These are phyloP conservation scores for Candida insectalens DNA, from an alignment of 805 yeast genomes.

Conservation along the genomic window DNA sequence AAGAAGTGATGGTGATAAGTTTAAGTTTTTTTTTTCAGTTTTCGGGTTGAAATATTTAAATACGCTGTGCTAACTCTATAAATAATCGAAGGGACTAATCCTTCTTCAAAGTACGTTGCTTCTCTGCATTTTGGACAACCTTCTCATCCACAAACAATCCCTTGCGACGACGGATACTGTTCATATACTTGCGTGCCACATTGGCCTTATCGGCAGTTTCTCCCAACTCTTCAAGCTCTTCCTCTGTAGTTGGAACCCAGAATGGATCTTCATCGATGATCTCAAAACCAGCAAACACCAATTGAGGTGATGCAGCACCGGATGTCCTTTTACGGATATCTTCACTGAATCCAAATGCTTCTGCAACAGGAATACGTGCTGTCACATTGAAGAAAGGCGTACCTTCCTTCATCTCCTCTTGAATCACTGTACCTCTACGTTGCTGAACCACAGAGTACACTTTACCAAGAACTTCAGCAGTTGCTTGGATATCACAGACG, in stretches of 20 bases:
- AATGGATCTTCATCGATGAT: constrained; percentile 87
- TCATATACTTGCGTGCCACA: constrained; percentile 81
- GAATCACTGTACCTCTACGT: constrained; percentile 72
- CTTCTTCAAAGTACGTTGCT: constrained; percentile 80
- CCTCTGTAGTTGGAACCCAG: constrained; percentile 98
- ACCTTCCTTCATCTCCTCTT: constrained; percentile 97
- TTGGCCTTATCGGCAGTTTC: constrained; percentile 86
- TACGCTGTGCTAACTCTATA: not conserved
- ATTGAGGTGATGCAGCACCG: constrained; percentile 96
- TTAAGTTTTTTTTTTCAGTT: not conserved
- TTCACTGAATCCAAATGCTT: constrained; percentile 94
- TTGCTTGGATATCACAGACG: constrained; percentile 88
- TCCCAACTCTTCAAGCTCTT: constrained; percentile 89
- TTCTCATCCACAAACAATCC: constrained; percentile 87
- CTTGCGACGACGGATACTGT: constrained; percentile 70
- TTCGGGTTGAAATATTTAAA: not conserved
- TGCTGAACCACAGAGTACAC: constrained; percentile 91
- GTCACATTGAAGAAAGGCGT: constrained; percentile 88
- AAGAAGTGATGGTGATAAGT: not conserved
- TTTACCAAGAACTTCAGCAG: constrained; percentile 89
- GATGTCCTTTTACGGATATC: constrained; percentile 89
- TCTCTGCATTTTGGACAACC: constrained; percentile 85
- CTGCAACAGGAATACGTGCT: constrained; percentile 85
- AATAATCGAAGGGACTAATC: constrained; percentile 28
- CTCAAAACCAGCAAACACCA: constrained; percentile 84